Conservation (phyloP, 306 rosid species). For the Cicer judaicum region DNA sequence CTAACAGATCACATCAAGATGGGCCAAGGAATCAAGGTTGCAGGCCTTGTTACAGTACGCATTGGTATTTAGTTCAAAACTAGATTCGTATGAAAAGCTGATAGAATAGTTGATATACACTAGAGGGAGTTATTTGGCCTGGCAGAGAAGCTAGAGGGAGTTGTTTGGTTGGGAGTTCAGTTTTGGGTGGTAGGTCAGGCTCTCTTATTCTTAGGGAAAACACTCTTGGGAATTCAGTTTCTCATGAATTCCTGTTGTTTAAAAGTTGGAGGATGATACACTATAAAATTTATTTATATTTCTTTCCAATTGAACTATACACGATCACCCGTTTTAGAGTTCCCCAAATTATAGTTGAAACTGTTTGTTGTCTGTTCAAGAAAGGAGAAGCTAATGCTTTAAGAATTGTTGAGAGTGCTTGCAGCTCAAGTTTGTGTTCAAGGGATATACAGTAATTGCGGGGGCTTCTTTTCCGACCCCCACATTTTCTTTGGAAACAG, state of each 20-base stretch:
- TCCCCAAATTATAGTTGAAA: background rate
- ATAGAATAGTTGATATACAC: background rate
- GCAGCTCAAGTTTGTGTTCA: background rate
- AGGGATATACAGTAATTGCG: background rate
- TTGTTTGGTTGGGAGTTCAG: background rate
- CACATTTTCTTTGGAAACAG: too few species aligned
- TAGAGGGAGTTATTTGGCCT: background rate
- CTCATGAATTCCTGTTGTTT: background rate
- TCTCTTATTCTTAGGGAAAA: background rate
- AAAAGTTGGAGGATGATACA: background rate
- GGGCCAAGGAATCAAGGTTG: background rate
- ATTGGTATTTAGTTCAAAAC: background rate
- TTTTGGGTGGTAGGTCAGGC: background rate
- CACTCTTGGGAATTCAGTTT: background rate
- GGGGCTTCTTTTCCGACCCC: too few species aligned
- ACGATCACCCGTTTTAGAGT: background rate
- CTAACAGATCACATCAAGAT: background rate
- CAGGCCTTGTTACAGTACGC: background rate
- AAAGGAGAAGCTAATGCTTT: background rate
- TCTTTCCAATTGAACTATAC: background rate
- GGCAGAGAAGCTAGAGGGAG: background rate
- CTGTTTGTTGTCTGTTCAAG: background rate
- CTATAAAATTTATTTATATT: background rate
- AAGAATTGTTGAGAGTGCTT: background rate
- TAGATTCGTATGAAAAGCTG: slow-evolving; percentile 8